Evolutionary conservation across 306 rosid genomes (phyloP).

Genomic region (Ormosia semicastrata): DNA sequence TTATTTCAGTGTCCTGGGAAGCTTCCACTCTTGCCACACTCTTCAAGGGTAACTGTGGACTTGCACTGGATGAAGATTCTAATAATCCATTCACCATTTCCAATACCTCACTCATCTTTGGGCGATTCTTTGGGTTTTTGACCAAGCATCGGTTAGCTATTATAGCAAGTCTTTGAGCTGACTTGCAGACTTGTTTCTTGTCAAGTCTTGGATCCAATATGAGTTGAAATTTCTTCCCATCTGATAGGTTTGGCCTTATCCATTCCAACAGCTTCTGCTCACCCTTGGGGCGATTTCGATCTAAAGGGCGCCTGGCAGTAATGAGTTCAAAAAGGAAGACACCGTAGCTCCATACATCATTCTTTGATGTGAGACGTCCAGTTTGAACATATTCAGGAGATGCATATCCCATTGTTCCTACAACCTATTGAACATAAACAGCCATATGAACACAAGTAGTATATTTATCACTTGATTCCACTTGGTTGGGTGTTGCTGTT

Average conservation of each 20-base stretch:
- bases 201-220: slow-evolving; percentile 90
- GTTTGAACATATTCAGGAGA: slow-evolving; percentile 95
- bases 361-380: slow-evolving; percentile 88
- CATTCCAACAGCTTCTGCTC: slow-evolving; percentile 97
- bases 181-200: slow-evolving; percentile 58
- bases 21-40: slow-evolving; percentile 33
- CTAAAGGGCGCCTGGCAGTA: slow-evolving; percentile 89
- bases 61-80: slow-evolving; percentile 38
- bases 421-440: slow-evolving; percentile 63
- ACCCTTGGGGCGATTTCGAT: slow-evolving; percentile 76
- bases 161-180: slow-evolving; percentile 70
- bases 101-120: slow-evolving; percentile 93
- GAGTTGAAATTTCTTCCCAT: slow-evolving; percentile 67
- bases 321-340: slow-evolving; percentile 94
- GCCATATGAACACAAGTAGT: slow-evolving; percentile 23
- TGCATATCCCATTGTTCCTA: slow-evolving; percentile 98
- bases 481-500: neutral
- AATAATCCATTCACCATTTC: slow-evolving; percentile 67
- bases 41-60: slow-evolving; percentile 48
- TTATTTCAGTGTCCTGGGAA: slow-evolving; percentile 33
- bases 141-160: slow-evolving; percentile 83
- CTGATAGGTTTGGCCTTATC: slow-evolving; percentile 80
- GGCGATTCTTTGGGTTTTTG: slow-evolving; percentile 80
- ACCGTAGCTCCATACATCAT: slow-evolving; percentile 94
- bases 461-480: neutral